Base-by-base conservation (phyloP, 169 alveolate genomes). In the Eimeria maxima region DNA sequence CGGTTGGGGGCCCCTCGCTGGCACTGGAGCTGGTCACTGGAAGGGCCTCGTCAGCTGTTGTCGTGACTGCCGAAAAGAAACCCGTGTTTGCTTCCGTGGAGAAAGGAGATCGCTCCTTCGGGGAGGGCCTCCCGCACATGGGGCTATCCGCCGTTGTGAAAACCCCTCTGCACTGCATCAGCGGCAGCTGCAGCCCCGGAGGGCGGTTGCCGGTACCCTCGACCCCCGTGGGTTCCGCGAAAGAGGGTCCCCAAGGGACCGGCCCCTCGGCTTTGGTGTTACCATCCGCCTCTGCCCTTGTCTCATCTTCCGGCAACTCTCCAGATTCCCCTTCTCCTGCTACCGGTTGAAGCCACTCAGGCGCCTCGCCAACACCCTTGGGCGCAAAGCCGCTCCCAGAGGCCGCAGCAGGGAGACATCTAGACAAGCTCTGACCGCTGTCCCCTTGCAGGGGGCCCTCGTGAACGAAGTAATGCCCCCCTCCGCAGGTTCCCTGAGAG, bases 91-190 rank as follows among this genome's bases (percentile, higher is more conserved):
- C 76, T 55, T 84, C 92, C 14, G 42, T 65, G 14, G 76, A 53
- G 55, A 84, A 84, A 55, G 92, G 71, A 18, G 92, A 84, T 47
- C 65, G 22, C 55, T 57, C 92, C 57, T 53, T 84, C 14, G 92
- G 76, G 76, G 92, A 84, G 44, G 74, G 57, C 50, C 92, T 29
- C 76, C 65, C 76, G 63, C 53, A 84, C 92, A 84, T 84, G 47
- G 92, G 92, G 63, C 92, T 84, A 29, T 84, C 92, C 42, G 76
- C 92, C 27, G 92, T 84, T 33, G 92, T 84, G 50, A 84, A 84
- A 44, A 84, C 92, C 5, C 78, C 92, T 55, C 92, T 57, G 50
- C 92, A 84, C 11, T 65, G 92, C 76, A 84, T 38, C 78, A 84
- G 71, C 24, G 92, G 92, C 74, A 65, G 74, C 6, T 20, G 74